Conservation (phyloP, 1,139 yeast species). For the Hyphopichia pseudoburtonii region DNA sequence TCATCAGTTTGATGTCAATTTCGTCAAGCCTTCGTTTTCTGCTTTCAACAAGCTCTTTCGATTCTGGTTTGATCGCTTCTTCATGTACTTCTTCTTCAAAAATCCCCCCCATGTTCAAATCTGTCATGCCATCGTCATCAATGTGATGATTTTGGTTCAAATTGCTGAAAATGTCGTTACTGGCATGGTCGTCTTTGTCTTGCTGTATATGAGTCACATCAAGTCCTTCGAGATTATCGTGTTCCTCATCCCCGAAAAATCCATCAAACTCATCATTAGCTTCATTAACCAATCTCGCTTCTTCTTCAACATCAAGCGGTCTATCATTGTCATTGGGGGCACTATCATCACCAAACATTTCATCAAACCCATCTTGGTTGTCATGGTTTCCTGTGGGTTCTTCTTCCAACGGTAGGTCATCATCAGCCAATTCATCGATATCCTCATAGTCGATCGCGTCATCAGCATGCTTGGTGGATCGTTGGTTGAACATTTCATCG, state of each 20-base stretch:
- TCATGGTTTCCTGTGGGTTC: slow-evolving; percentile 10
- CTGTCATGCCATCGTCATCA: slow-evolving; percentile 45
- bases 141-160: slow-evolving; percentile 27
- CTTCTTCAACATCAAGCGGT: slow-evolving; percentile 26
- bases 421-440: slow-evolving; percentile 91
- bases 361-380: slow-evolving; percentile 10
- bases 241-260: slow-evolving; percentile 43
- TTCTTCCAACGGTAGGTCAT: slow-evolving; percentile 52
- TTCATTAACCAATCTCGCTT: slow-evolving; percentile 28
- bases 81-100: slow-evolving; percentile 27
- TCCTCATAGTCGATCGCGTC: slow-evolving; percentile 96
- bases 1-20: slow-evolving; percentile 19
- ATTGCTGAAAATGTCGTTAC: slow-evolving; percentile 16
- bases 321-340: too few species aligned
- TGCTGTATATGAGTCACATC: slow-evolving; percentile 7
- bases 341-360: slow-evolving; percentile 15
- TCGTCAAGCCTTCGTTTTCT: slow-evolving; percentile 22
- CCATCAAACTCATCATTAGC: slow-evolving; percentile 52
- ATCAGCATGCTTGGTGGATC: slow-evolving; percentile 67
- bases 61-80: slow-evolving; percentile 4
- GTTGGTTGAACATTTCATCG: slow-evolving; percentile 40
- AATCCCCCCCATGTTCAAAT: slow-evolving; percentile 37
- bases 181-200: slow-evolving; percentile 6
- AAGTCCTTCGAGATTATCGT: slow-evolving; percentile 8
- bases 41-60: slow-evolving; percentile 6